A percentile compares a stretch with the other conserved stretches of the same genome.
phyloP scores from a whole-genome alignment of 805 yeast genomes.

The Saccharomycopsis sp. region DNA sequence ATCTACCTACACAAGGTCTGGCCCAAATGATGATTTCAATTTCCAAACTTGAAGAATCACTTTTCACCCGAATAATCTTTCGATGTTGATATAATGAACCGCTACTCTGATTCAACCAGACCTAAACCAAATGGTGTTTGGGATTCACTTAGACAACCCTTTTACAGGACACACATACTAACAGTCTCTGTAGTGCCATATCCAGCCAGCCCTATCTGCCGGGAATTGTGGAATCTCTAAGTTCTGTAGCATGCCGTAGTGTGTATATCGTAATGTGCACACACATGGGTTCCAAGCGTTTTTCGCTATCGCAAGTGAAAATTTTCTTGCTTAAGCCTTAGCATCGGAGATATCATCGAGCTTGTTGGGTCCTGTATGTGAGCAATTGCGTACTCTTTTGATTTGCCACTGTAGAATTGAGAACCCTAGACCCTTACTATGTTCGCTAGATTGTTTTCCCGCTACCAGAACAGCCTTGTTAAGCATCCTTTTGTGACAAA shows the following conservation, averaged over 20 bases:
- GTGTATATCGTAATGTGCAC: background rate
- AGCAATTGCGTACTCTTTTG: too few species aligned
- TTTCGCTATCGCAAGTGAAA: background rate
- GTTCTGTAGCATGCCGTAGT: too few species aligned
- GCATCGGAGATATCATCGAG: too few species aligned
- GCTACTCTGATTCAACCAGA: background rate
- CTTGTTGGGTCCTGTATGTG: too few species aligned
- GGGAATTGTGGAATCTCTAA: too few species aligned
- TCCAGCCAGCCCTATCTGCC: too few species aligned
- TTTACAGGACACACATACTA: background rate
- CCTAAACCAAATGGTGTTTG: background rate
- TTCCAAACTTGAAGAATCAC: background rate
- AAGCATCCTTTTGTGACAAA: constrained; percentile 48
- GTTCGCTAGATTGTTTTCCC: constrained; percentile 1
- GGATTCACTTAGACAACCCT: background rate
- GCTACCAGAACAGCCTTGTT: constrained; percentile 25
- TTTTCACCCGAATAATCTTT: constrained; percentile 2
- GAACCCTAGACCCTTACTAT: background rate
- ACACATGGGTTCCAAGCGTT: background rate
- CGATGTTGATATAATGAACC: constrained; percentile 1
- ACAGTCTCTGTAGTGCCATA: background rate
- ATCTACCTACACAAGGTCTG: background rate
- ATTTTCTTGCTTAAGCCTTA: too few species aligned
- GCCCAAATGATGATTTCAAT: constrained; percentile 1
- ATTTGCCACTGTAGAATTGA: background rate